phyloP scores from a whole-genome alignment of 257 asterid genomes.

The Solanum infundibuliforme region DNA sequence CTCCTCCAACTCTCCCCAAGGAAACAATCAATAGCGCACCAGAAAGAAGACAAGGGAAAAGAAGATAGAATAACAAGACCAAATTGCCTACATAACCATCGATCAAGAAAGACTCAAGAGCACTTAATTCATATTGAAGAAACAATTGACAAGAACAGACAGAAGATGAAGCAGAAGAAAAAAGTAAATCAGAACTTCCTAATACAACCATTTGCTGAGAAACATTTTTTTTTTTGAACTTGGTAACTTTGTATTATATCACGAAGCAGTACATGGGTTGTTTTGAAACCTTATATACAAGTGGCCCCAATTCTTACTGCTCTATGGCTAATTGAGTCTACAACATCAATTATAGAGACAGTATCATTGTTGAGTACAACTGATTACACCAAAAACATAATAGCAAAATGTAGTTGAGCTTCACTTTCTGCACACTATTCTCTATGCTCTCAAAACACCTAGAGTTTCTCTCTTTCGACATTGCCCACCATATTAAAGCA shows the following conservation, averaged over 20 bases:
- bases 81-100: neutral
- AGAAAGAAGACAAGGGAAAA: neutral
- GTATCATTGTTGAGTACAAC: neutral
- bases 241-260: neutral
- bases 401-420: neutral
- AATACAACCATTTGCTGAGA: neutral
- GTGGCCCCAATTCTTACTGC: neutral
- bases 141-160: neutral
- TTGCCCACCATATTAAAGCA: neutral
- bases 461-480: neutral
- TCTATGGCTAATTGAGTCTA: neutral
- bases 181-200: neutral
- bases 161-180: neutral
- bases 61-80: neutral
- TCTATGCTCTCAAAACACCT: neutral
- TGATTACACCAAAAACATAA: neutral
- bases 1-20: neutral
- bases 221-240: neutral
- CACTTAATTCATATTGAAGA: neutral
- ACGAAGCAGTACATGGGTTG: neutral
- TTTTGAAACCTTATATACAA: neutral
- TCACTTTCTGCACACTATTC: neutral
- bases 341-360: neutral
- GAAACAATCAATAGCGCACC: neutral
- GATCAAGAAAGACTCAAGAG: neutral